Conservation (phyloP, 306 rosid genomes). For the Vicia villosa region DNA sequence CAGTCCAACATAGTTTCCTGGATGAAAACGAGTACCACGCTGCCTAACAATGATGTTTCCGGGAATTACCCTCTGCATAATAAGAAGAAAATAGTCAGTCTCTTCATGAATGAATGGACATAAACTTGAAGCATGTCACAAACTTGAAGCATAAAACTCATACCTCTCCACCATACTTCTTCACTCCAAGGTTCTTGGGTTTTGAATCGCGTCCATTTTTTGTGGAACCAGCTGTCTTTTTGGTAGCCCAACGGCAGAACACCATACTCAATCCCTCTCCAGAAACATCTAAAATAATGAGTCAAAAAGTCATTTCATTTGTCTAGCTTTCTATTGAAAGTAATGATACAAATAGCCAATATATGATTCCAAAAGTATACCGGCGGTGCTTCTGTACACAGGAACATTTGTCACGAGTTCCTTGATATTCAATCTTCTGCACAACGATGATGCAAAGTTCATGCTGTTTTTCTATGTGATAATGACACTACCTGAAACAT, state of each 20-base stretch:
- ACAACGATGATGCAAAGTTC: conserved; percentile 60
- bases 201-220: conserved; percentile 92
- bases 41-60: conserved; percentile 91
- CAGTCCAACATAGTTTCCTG: conserved; percentile 85
- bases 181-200: conserved; percentile 92
- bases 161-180: conserved; percentile 96
- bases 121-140: conserved; percentile 19
- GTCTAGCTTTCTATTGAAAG: conserved; percentile 17
- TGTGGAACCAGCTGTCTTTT: conserved; percentile 83
- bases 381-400: conserved; percentile 58
- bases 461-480: conserved; percentile 35
- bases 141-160: conserved; percentile 37
- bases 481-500: conserved; percentile 35
- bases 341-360: conserved; percentile 6
- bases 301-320: conserved; percentile 29
- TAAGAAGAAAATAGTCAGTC: conserved; percentile 7
- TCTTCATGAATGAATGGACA: conserved; percentile 1
- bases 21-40: conserved; percentile 91
- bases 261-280: conserved; percentile 74
- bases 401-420: conserved; percentile 63
- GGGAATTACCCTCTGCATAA: conserved; percentile 60
- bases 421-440: conserved; percentile 68
- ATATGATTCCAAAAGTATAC: conserved; percentile 44
- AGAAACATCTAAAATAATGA: conserved; percentile 54
- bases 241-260: conserved; percentile 89